Base-by-base conservation (phyloP, 1,139 yeast species). In the Trichomonascaceae sp. region DNA sequence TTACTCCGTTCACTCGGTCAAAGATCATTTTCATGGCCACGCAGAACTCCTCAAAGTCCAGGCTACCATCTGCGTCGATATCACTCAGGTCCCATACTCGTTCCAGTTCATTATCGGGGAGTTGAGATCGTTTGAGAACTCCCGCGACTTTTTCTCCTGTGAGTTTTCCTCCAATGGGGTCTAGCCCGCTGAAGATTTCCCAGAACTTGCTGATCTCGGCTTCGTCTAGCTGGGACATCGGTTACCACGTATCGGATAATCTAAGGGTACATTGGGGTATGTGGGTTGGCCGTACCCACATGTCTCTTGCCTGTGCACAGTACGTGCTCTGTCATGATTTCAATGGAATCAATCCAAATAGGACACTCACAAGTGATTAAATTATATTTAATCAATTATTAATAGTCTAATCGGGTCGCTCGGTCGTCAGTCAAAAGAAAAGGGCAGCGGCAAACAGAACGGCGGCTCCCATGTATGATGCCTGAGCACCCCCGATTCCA, bases 21-120 rank as follows among this genome's bases (percentile, higher is more conserved):
- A 85, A 92, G 32, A 87, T 81, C 41, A 89, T 68, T 44, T 96
- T 69, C 98, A 89, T 92, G 37, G 97, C 89, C 42, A 89, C 84
- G 54, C 97, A 89, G 57, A 89, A 89, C 60, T 89, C 98, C 57
- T 89, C 99, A 55, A 89, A 89, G 56, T 92, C 99, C 46, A 89
- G 67, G 46, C 67, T 67, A 15, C 95, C 96, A 57, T 89, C 98
- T 37, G 72, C 71, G 57, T 89, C 98, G 36, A 89, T 84, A 55
- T 89, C 99, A 30, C 94, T 78, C 30, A 89, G 60, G 46, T 81
- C 84, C 98, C 98, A 89, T 29, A 92, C 74, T 53, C 74, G 69
- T 30, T 82, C 76, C 43, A 92, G 65, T 50, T 84, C 75, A 26
- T 71, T 68, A 40, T 84, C 85, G 35, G 73, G 71, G 39, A 89